These are phyloP conservation scores for Psilocybe mexicana DNA, from an alignment of 1,284 basidiomycete genomes.

Conservation along the genomic window DNA sequence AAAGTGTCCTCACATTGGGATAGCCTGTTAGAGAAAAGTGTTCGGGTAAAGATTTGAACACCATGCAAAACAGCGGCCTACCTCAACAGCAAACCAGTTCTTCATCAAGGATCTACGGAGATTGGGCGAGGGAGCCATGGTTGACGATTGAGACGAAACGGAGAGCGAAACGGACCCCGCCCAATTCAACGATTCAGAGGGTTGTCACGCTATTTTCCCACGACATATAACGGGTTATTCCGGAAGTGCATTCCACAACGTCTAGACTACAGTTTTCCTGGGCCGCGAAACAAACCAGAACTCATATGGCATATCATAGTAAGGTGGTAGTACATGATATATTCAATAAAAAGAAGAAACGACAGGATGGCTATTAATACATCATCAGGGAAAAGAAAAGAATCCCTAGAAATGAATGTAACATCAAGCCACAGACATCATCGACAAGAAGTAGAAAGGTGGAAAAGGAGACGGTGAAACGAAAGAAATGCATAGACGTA, in stretches of 20 bases:
- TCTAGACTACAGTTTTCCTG: constrained; percentile 13
- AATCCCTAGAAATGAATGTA: constrained; percentile 18
- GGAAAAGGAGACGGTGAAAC: constrained; percentile 8
- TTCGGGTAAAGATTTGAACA: constrained; percentile 17
- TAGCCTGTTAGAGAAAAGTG: constrained; percentile 48
- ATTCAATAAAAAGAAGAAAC: constrained; percentile 9
- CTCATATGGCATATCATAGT: background rate
- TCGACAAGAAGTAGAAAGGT: constrained; percentile 7
- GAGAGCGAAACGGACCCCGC: constrained; percentile 4
- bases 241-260: constrained; percentile 17
- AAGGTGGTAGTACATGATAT: background rate
- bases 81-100: constrained; percentile 85
- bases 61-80: constrained; percentile 25
- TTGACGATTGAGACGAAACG: constrained; percentile 6
- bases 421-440: constrained; percentile 33
- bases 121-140: constrained; percentile 23
- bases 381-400: constrained; percentile 1
- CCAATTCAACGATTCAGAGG: constrained; percentile 1
- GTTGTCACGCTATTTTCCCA: constrained; percentile 25
- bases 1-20: constrained; percentile 64
- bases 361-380: constrained; percentile 20
- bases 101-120: constrained; percentile 53
- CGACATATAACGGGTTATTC: constrained; percentile 27
- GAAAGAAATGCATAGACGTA: constrained; percentile 3
- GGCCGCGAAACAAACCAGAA: background rate